Conservation (phyloP, 1,139 yeast genomes). For the Kurtzmaniella quercitrusa region DNA sequence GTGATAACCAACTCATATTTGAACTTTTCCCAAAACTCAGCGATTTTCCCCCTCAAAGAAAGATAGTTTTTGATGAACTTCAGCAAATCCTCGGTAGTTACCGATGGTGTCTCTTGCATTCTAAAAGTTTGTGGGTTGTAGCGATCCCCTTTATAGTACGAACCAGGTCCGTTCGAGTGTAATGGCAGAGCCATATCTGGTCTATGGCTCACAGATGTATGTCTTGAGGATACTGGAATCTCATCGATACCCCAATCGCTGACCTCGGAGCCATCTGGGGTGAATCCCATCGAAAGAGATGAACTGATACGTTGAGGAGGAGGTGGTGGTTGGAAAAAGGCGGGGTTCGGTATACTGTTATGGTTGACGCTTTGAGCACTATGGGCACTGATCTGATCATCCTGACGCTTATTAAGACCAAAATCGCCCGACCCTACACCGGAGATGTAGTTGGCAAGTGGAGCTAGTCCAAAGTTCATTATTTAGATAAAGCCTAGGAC, state of each 20-base stretch:
- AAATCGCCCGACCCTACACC: conserved; percentile 9
- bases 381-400: not conserved
- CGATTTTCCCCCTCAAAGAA: conserved; percentile 13
- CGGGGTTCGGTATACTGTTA: not conserved
- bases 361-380: not conserved
- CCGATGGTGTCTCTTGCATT: not conserved
- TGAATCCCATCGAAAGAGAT: not conserved
- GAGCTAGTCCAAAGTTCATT: conserved; percentile 35
- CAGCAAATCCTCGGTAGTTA: conserved; percentile 22
- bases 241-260: conserved; percentile 46
- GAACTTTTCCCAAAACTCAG: conserved; percentile 39
- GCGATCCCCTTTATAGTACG: conserved; percentile 1
- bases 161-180: too few relatives aligned
- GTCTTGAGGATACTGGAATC: conserved; percentile 9
- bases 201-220: conserved; percentile 5
- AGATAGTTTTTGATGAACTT: conserved; percentile 29
- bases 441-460: conserved; percentile 20
- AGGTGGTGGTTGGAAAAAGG: conserved; percentile 1
- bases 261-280: conserved; percentile 14
- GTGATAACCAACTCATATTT: conserved; percentile 39
- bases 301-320: conserved; percentile 1
- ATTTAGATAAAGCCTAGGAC: not conserved
- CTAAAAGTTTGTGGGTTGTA: not conserved
- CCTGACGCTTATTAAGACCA: not conserved
- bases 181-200: conserved; percentile 15